Base-by-base conservation (phyloP, 192 early-diverging fungal genomes). In the Chytriomyces confervae region DNA sequence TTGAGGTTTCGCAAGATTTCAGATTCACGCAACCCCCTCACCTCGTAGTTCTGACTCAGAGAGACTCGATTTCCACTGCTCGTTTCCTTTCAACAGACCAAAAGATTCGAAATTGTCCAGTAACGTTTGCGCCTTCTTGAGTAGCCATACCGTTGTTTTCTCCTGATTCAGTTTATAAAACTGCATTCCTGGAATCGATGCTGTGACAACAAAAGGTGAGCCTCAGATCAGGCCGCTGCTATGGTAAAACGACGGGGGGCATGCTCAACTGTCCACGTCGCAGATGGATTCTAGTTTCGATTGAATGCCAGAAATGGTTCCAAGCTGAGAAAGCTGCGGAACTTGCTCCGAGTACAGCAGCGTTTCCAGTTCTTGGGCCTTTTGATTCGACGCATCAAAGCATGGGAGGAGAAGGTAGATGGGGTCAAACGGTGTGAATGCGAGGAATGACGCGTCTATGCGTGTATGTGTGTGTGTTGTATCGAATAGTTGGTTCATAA, bases 151-250 rank as follows among this genome's bases (percentile, higher is more conserved):
- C 11, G 43, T 67, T 46, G 66, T 67, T 67, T 67, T 67, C 13
- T 67, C 66, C 11, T 67, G 43, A 46, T 67, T 67, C 66, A 67
- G 48, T 67, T 43, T n/a, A 23, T 46, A 67, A 16, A 67, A 67
- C 44, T 29, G 43, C 66, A 67, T 67, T 6, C 66, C 66, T 36
- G 36, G 36, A 36, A 36, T 36, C 36, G 36, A 36, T 36, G 36
- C 36, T 36, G 36, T 36, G 36, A 36, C 27, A 10, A 10, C 27
- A 67, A 5, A 27, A 64, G n/a, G 5, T 5, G 62, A 18, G 18
- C 6, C 29, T 64, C 62, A 29, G 62, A 64, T 29, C 18, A 23
- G 62, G 16, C 27, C 0, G 27, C 11, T 64, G 20, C 11, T 24
- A 13, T 5, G 29, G 29, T 64, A 6, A 24, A 18, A 64, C 2